Conservation (phyloP, 78 protist genomes). For the Emiliania huxleyi region DNA sequence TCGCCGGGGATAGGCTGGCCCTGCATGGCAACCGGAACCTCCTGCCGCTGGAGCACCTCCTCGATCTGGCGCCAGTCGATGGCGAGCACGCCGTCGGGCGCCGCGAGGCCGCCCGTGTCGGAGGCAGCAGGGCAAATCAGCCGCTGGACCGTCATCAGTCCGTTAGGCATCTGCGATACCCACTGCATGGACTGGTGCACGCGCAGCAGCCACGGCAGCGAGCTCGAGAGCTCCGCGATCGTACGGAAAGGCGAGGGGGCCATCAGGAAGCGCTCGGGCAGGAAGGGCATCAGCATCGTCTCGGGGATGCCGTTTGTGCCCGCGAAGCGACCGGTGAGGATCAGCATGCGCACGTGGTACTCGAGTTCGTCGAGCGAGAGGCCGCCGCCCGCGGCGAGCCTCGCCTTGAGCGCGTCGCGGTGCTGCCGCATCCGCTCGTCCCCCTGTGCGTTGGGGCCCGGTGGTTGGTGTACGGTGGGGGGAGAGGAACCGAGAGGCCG, state of each 20-base stretch:
- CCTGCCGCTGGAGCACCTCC: not conserved
- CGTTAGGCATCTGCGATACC: conserved; percentile 1
- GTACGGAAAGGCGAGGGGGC: not conserved
- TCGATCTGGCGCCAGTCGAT: not conserved
- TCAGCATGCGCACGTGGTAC: not conserved
- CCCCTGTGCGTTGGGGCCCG: too few relatives aligned
- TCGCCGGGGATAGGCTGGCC: not conserved
- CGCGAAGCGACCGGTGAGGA: not conserved
- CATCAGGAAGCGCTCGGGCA: not conserved
- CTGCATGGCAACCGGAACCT: not conserved
- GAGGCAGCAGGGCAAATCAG: not conserved
- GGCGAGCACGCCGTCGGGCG: conserved; percentile 9
- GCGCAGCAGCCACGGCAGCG: not conserved
- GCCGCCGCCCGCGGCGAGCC: not conserved
- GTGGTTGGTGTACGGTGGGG: too few relatives aligned
- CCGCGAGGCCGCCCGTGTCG: not conserved
- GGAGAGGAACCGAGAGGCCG: too few relatives aligned
- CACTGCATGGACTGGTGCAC: conserved; percentile 9
- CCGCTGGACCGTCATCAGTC: not conserved
- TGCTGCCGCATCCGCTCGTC: not conserved
- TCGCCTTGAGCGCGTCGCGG: not conserved
- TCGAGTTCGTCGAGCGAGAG: not conserved
- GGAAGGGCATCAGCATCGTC: not conserved
- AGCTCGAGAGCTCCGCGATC: not conserved
- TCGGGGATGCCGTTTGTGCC: not conserved